phyloP scores from a whole-genome alignment of 2,329 filamentous ascomycete genomes.

The Thelonectria rubi region DNA sequence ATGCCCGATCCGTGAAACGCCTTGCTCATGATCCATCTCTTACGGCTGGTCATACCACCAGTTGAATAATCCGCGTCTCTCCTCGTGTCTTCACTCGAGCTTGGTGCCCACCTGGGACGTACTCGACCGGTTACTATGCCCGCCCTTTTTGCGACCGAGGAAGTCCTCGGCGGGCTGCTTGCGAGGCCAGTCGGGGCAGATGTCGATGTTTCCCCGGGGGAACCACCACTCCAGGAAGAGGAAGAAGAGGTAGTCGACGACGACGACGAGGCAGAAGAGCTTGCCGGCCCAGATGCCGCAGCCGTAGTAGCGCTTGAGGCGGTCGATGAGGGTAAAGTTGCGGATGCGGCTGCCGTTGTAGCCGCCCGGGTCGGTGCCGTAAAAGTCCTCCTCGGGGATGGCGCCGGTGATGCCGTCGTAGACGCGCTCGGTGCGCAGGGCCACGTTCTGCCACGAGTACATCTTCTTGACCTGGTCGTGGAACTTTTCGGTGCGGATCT shows the following conservation, averaged over 20 bases:
- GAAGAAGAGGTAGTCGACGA: slow-evolving; percentile 93
- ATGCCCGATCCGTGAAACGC: slow-evolving; percentile 19
- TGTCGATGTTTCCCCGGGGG: slow-evolving; percentile 85
- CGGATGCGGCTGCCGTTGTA: slow-evolving; percentile 78
- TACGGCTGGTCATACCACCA: not conserved
- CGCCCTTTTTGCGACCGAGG: slow-evolving; percentile 40
- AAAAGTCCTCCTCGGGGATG: slow-evolving; percentile 88
- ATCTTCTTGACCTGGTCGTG: slow-evolving; percentile 97
- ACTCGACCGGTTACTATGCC: slow-evolving; percentile 46
- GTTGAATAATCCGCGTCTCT: too few relatives aligned
- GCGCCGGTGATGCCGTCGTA: slow-evolving; percentile 92
- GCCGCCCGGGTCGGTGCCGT: slow-evolving; percentile 77
- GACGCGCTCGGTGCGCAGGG: slow-evolving; percentile 90
- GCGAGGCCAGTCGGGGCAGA: slow-evolving; percentile 90
- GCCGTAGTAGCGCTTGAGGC: slow-evolving; percentile 95
- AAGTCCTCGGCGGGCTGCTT: slow-evolving; percentile 61
- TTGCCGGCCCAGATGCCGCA: slow-evolving; percentile 99
- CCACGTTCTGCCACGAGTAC: slow-evolving; percentile 99
- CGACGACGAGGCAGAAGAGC: slow-evolving; percentile 91
- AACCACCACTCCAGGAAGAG: slow-evolving; percentile 88
- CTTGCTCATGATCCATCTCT: slow-evolving; percentile 3
- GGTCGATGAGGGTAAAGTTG: slow-evolving; percentile 92
- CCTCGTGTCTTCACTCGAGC: slow-evolving; percentile 38
- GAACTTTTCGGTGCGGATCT: slow-evolving; percentile 90
- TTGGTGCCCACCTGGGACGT: slow-evolving; percentile 45